Evolutionary conservation across 768 basidiomycete species (phyloP).

Genomic region (Wakefieldia striispora): DNA sequence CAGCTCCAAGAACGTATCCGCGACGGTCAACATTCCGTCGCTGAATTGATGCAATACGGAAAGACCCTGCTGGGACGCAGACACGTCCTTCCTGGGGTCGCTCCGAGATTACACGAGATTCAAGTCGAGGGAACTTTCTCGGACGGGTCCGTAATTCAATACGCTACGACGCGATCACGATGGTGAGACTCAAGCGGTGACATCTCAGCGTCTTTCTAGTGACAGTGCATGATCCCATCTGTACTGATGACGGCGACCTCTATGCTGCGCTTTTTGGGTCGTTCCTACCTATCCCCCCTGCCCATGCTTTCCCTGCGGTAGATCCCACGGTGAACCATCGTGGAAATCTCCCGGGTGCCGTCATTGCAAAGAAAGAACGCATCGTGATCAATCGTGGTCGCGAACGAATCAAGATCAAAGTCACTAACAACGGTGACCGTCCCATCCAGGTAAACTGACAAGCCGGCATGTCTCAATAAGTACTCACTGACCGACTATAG

Average conservation of each 20-base stretch:
- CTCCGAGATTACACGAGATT: slow-evolving; percentile 74
- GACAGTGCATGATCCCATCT: slow-evolving; percentile 94
- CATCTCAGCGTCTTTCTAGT: slow-evolving; percentile 75
- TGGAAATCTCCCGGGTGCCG: slow-evolving; percentile 68
- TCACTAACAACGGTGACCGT: slow-evolving; percentile 89
- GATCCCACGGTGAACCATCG: slow-evolving; percentile 48
- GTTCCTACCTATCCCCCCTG: slow-evolving; percentile 78
- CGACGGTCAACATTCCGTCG: slow-evolving; percentile 83
- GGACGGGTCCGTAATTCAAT: slow-evolving; percentile 62
- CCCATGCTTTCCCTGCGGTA: slow-evolving; percentile 59
- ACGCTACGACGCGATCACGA: neutral
- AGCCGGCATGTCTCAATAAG: neutral
- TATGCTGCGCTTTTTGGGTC: slow-evolving; percentile 90
- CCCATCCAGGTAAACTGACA: slow-evolving; percentile 74
- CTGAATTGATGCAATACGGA: slow-evolving; percentile 91
- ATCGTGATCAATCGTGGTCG: slow-evolving; percentile 79
- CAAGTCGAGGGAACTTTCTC: slow-evolving; percentile 93
- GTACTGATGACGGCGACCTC: slow-evolving; percentile 76
- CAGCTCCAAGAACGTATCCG: slow-evolving; percentile 92
- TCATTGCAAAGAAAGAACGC: slow-evolving; percentile 61
- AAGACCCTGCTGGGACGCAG: slow-evolving; percentile 83
- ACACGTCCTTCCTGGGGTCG: slow-evolving; percentile 85
- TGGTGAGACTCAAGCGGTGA: neutral
- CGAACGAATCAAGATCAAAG: slow-evolving; percentile 63
- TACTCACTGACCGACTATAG: slow-evolving; percentile 34